Conservation (phyloP, 2,329 filamentous ascomycete species). For the Xylaria sp. region DNA sequence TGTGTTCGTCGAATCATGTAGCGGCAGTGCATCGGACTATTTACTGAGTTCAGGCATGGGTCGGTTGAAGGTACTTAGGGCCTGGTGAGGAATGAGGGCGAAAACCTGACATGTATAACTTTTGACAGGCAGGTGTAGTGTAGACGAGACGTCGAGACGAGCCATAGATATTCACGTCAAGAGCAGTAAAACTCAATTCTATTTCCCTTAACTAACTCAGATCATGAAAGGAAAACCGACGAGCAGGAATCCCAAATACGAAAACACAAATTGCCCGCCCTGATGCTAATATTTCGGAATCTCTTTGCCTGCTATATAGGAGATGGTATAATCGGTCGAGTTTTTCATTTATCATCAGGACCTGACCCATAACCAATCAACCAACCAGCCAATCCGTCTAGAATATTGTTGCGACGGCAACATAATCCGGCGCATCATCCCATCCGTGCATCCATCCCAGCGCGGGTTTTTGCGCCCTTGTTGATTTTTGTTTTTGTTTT, state of each 20-base stretch:
- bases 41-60: too few relatives aligned
- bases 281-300: neutral
- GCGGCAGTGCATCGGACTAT: too few relatives aligned
- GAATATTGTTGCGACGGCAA: neutral
- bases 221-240: neutral
- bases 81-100: too few relatives aligned
- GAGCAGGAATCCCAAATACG: neutral
- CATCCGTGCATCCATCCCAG: constrained; percentile 9
- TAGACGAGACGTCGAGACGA: neutral
- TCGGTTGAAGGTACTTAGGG: too few relatives aligned
- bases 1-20: too few relatives aligned
- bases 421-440: neutral
- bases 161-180: neutral
- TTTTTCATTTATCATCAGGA: constrained; percentile 4
- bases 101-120: too few relatives aligned
- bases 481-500: neutral
- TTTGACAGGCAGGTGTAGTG: too few relatives aligned
- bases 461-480: neutral
- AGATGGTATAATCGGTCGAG: neutral
- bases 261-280: neutral
- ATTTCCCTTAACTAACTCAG: neutral
- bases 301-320: neutral
- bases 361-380: neutral
- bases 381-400: neutral
- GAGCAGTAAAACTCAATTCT: neutral